Percentiles rank a stretch among this genome's conserved stretches.
Evolutionary conservation across 1,284 basidiomycete species (phyloP).

Genomic region (Rhodofomes roseus): DNA sequence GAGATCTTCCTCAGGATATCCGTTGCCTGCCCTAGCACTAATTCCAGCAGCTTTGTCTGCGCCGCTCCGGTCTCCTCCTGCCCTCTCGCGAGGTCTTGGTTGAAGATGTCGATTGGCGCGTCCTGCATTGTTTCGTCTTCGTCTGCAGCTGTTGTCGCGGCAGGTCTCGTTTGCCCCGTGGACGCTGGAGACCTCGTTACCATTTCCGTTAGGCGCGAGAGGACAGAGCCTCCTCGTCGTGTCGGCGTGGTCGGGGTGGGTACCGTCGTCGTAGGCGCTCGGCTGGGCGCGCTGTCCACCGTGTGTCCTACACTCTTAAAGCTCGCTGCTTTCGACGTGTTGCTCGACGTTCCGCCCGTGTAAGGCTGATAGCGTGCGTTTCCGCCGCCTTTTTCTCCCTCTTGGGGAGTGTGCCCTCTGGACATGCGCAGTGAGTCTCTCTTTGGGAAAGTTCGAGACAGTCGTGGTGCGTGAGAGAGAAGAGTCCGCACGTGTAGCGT

Average conservation of each 20-base stretch:
- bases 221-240: too few species aligned
- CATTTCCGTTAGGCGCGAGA: neutral
- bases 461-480: neutral
- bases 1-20: neutral
- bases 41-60: neutral
- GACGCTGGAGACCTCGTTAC: neutral
- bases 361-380: neutral
- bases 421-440: neutral
- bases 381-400: neutral
- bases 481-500: slow-evolving; percentile 9
- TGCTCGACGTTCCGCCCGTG: neutral
- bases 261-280: neutral
- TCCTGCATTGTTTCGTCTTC: neutral
- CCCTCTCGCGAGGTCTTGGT: neutral
- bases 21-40: neutral
- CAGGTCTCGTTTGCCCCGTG: too few species aligned
- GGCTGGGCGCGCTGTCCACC: neutral
- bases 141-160: too few species aligned
- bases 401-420: neutral
- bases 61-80: neutral
- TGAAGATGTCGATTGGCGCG: neutral
- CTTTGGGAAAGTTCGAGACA: neutral
- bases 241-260: neutral
- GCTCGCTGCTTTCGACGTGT: neutral
- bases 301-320: neutral